Conservation (phyloP, 371 early-diverging fungal species). For the Parasitella parasitica region DNA sequence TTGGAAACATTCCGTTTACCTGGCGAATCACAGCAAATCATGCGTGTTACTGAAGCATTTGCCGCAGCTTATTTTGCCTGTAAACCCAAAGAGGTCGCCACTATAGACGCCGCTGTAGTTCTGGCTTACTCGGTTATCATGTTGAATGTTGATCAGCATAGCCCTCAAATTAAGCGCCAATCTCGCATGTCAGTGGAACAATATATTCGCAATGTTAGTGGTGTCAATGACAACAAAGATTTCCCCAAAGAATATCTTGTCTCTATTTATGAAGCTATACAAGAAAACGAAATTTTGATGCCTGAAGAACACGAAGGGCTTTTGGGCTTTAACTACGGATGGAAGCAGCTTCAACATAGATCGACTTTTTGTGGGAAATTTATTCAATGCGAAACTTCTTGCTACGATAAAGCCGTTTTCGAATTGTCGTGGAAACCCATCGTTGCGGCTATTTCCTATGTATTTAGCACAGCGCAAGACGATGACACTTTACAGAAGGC, state of each 20-base stretch:
- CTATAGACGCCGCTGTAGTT: constrained; percentile 74
- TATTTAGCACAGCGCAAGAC: constrained; percentile 82
- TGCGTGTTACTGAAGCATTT: constrained; percentile 88
- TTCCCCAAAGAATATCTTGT: constrained; percentile 72
- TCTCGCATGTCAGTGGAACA: constrained; percentile 85
- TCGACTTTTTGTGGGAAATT: constrained; percentile 52
- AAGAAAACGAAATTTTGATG: constrained; percentile 80
- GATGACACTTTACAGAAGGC: constrained; percentile 78
- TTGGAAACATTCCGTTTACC: constrained; percentile 88
- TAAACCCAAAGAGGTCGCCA: constrained; percentile 64
- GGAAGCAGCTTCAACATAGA: constrained; percentile 82
- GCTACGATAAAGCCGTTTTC: constrained; percentile 70
- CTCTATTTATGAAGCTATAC: constrained; percentile 77
- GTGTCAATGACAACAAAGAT: constrained; percentile 73
- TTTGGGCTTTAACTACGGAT: constrained; percentile 92
- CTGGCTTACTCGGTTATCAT: constrained; percentile 89
- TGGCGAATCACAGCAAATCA: constrained; percentile 95
- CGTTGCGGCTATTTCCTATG: constrained; percentile 72
- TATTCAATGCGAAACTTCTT: constrained; percentile 47
- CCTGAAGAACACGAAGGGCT: constrained; percentile 92
- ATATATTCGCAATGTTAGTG: constrained; percentile 79
- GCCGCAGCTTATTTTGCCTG: constrained; percentile 74
- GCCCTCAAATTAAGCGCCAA: constrained; percentile 71
- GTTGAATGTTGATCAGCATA: constrained; percentile 95
- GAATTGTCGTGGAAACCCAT: constrained; percentile 59